phyloP scores from a whole-genome alignment of 108 stramenopile genomes.

The Cyclotella atomus region DNA sequence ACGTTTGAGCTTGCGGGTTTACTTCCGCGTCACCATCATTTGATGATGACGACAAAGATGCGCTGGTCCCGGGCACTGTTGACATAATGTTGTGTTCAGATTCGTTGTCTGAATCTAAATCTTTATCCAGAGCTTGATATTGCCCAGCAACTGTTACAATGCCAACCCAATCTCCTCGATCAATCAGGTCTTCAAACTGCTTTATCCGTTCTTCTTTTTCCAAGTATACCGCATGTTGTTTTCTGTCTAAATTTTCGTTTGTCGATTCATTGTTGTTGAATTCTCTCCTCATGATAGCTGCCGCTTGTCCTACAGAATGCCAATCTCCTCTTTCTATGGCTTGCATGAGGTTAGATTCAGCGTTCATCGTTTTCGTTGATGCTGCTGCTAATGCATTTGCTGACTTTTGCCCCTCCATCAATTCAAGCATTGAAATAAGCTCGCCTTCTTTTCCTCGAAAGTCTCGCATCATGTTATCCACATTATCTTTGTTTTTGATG shows the following conservation, averaged over 20 bases:
- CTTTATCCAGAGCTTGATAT: constrained; percentile 43
- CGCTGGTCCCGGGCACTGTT: neutral
- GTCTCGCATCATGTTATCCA: constrained; percentile 56
- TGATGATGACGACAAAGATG: neutral
- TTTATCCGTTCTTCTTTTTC: constrained; percentile 45
- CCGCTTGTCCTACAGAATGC: constrained; percentile 86
- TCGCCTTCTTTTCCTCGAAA: constrained; percentile 64
- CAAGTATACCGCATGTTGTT: neutral
- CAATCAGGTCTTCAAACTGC: constrained; percentile 76
- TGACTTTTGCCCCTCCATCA: constrained; percentile 66
- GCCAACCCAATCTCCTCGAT: constrained; percentile 78
- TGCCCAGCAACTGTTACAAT: constrained; percentile 71
- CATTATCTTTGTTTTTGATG: neutral
- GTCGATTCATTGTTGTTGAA: neutral
- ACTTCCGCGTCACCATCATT: neutral
- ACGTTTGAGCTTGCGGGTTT: neutral
- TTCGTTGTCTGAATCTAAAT: neutral
- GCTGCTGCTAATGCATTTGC: constrained; percentile 54
- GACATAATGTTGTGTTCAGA: neutral
- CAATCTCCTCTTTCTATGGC: constrained; percentile 75
- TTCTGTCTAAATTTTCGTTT: neutral
- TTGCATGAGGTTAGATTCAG: constrained; percentile 17
- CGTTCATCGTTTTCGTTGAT: constrained; percentile 54
- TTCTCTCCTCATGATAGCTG: constrained; percentile 37
- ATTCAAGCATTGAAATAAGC: constrained; percentile 58